phyloP scores from a whole-genome alignment of 805 yeast genomes.

The Wickerhamomyces kurtzmanii region DNA sequence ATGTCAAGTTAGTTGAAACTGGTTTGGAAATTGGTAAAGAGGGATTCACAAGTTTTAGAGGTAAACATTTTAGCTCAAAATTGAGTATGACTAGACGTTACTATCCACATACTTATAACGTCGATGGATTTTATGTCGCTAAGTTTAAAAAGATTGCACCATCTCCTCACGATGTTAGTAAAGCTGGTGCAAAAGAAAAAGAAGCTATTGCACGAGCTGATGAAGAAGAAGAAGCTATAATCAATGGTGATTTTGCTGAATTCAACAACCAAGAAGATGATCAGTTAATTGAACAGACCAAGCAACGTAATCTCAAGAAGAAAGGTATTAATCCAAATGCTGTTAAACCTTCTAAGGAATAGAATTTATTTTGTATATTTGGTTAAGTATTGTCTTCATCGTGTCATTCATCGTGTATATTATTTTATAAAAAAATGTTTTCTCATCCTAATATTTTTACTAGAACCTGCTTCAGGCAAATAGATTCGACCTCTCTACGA shows the following conservation, averaged over 20 bases:
- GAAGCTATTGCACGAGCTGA: conserved; percentile 76
- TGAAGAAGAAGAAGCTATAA: conserved; percentile 72
- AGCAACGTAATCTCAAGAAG: conserved; percentile 53
- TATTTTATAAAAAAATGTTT: too few relatives aligned
- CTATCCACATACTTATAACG: conserved; percentile 97
- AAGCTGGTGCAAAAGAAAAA: conserved; percentile 84
- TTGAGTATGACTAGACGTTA: conserved; percentile 83
- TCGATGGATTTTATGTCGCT: conserved; percentile 97
- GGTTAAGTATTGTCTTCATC: too few relatives aligned
- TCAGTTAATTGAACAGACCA: conserved; percentile 58
- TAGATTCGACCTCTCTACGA: too few relatives aligned
- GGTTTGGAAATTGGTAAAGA: conserved; percentile 91
- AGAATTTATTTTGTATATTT: too few relatives aligned
- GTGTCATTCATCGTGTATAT: too few relatives aligned
- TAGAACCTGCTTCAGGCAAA: too few relatives aligned
- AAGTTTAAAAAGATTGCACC: conserved; percentile 88
- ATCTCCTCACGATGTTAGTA: conserved; percentile 74
- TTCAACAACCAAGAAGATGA: conserved; percentile 74
- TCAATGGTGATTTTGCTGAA: conserved; percentile 76
- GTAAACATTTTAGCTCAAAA: conserved; percentile 77
- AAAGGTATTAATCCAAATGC: conserved; percentile 65
- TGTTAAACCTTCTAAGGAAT: too few relatives aligned
- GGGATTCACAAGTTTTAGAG: conserved; percentile 90
- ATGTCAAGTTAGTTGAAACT: conserved; percentile 87
- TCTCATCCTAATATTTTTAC: too few relatives aligned